Base-by-base conservation (phyloP, 768 basidiomycete species). In the Podaxis sp. region DNA sequence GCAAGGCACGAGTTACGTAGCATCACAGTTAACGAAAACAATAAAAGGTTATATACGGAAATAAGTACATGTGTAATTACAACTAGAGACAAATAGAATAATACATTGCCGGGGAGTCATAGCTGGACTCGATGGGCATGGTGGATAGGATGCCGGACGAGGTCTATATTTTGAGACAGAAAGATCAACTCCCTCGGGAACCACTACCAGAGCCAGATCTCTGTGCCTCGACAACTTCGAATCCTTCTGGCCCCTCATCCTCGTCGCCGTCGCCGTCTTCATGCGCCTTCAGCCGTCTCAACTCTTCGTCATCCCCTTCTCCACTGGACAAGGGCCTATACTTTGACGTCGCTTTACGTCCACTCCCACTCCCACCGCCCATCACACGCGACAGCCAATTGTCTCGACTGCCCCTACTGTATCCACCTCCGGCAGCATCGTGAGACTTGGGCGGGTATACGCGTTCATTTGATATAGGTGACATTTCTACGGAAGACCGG, bases 401-500 rank as follows among this genome's bases (percentile, higher is more conserved):
- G n/a, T 36, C 33, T 13, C 30, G 26, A 8, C 54, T 4, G 17
- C 36, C 24, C 52, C 42, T 15, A n/a, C 46, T 15, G 40, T 61
- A 28, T n/a, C 15, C 4, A 26, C 26, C 19, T 8, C 26, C 40
- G 17, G 40, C 22, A 28, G 40, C 4, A 19, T 6, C 36, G 7
- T 28, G 61, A 38, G 58, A 38, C 39, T 55, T 44, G 24, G 61
- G 44, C 8, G 42, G 52, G 53, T 48, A 55, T 48, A 54, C 42
- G 7, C 53, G 42, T 38, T 38, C 33, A 38, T 54, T 36, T 26
- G 54, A 40, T 2, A 24, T 63, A 6, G 61, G 61, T 49, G 59
- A 61, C 40, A 53, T 61, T 53, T 55, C 53, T 40, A 36, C 19
- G 26, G 61, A 63, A 28, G 61, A 15, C n/a, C 61, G 42, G 17